Evolutionary conservation across 495 filamentous ascomycete species (phyloP), one percentile per base, ranked within the genome.

Genomic region (Trypethelium eluteriae): DNA sequence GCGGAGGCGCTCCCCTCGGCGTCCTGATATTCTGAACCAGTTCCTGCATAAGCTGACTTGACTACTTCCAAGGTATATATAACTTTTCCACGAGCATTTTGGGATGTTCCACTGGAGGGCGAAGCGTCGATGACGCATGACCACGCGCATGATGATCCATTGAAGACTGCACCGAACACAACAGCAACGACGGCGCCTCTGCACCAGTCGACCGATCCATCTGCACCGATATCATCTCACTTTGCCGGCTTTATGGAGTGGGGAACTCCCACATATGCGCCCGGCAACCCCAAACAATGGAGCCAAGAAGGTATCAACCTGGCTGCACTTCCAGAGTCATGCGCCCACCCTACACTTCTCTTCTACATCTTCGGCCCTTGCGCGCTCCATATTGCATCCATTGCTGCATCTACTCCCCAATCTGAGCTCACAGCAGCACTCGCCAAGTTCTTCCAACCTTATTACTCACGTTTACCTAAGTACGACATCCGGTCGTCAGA

Each of bases 291-390:
- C 1, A 35, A 79, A 10, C 71, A 78, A 12, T 96, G 91, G 91
- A 87, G 86, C 70, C 89, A 92, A 77, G 89, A 94, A 78, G 81
- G 82, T 69, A 79, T 96, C 67, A 92, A 93, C 65, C 80, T 98
- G 39, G 85, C 88, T 53, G 83, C 88, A 2, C 80, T 96, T 25
- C 81, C 85, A 0, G 67, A 70, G 0, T 72, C 79, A 0, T 82
- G 77, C 70, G 81, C 87, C 3, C 93, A 96, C 39, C 90, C 94
- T 12, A 96, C 92, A 2, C 82, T 98, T 25, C 83, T 98, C 35
- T 98, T 95, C 82, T 98, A 98, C 81, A 86, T 87, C 67, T 92
- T 88, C 72, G 94, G 93, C 6, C 76, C 80, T 46, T 82, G 81
- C 65, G 77, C 80, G 53, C 72, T 76, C 0, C 74, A 85, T 67